These are phyloP conservation scores for Ophiosphaerella korrae DNA, from an alignment of 2,329 filamentous ascomycete species.

Conservation along the genomic window DNA sequence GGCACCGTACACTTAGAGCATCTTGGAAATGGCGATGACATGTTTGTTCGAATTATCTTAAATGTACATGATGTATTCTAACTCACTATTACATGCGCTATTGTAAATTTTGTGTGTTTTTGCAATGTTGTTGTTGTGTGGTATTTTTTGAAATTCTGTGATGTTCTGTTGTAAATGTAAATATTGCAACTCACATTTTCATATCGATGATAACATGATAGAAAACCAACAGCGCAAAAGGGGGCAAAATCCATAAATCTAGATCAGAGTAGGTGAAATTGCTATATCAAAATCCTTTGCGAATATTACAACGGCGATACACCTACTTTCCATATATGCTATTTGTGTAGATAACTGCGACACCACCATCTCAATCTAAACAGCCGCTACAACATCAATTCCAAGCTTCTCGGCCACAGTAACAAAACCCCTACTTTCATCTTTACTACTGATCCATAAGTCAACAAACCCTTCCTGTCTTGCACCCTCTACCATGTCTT, in stretches of 20 bases:
- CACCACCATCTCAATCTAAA: slow-evolving; percentile 14
- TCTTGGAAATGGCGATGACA: no score
- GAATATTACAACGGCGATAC: no score
- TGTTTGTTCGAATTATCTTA: no score
- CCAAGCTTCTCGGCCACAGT: slow-evolving; percentile 50
- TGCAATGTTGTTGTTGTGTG: not conserved
- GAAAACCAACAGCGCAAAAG: no score
- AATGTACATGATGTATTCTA: no score
- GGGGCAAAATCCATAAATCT: no score
- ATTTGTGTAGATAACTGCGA: not conserved
- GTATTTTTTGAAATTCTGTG: not conserved
- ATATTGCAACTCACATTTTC: not conserved
- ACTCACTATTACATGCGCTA: no score
- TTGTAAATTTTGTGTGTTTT: not conserved
- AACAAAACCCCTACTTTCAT: slow-evolving; percentile 56
- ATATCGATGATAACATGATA: not conserved
- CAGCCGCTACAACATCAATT: slow-evolving; percentile 14
- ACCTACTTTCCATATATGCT: no score
- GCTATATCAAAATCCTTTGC: no score
- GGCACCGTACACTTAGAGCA: no score
- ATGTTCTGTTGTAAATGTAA: not conserved
- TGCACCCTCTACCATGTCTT: slow-evolving; percentile 57
- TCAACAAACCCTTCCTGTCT: slow-evolving; percentile 68
- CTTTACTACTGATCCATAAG: slow-evolving; percentile 51
- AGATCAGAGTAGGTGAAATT: no score